Evolutionary conservation across 2,329 filamentous ascomycete species (phyloP), one percentile per base, ranked within the genome.

Genomic region (Hypoxylon sp.): DNA sequence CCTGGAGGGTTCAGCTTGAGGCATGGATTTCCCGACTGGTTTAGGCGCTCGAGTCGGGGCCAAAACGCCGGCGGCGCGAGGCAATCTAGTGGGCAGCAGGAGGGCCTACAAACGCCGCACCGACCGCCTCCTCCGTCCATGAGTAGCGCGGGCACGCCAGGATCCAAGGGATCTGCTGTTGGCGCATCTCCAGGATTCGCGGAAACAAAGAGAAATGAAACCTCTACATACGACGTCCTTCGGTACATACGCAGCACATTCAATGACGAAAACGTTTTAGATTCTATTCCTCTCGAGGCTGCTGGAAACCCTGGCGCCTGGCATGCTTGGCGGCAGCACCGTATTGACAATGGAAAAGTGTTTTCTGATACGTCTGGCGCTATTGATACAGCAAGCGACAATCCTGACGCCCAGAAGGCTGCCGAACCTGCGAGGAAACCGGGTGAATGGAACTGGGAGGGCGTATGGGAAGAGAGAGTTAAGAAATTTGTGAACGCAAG

Each of bases 401-500:
- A 19, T 74, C 54, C 77, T 76, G 69, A 56, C n/a, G 34, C 59
- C 2, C 25, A 59, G 5, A 52, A 65, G 6, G 50, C 63, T 2
- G 48, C 62, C n/a, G 70, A 63, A 7, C 63, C 74, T 14, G 74
- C 79, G 34, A 80, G 89, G 65, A 83, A 86, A 52, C 93, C 93
- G 0, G 92, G 91, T 5, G 91, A 97, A 73, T 98, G 95, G 95
- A 97, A 97, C 75, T 98, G 95, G 95, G 93, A 97, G 74, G 94
- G 95, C 0, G 95, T 98, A 0, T 99, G 95, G 95, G 92, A 96
- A 76, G 91, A 94, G 69, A 87, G 95, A 58, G 94, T 97, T 0
- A 90, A 88, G 78, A 92, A 91, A 77, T 91, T 91, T 16, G 87
- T 97, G 45, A 87, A 90, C 53, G 85, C 87, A 8, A 97, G 93